phyloP scores from a whole-genome alignment of 768 basidiomycete genomes.

The Boletus speciosus region DNA sequence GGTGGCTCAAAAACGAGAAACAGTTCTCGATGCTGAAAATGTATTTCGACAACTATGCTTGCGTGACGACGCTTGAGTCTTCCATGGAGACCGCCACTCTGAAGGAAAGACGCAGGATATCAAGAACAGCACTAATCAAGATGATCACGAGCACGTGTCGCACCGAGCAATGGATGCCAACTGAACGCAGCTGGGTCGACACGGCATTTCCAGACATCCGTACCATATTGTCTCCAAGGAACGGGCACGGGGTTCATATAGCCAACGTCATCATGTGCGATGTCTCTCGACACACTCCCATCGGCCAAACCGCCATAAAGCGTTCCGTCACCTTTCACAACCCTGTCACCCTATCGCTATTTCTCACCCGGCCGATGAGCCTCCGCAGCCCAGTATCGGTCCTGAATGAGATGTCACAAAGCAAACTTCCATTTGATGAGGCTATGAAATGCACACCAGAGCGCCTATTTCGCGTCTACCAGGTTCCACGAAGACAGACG shows the following conservation, averaged over 20 bases:
- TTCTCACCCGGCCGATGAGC: conserved; percentile 1
- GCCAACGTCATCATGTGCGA: conserved; percentile 27
- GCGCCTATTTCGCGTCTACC: conserved; percentile 19
- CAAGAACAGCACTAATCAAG: conserved; percentile 15
- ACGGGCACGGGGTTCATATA: background rate
- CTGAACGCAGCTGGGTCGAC: conserved; percentile 21
- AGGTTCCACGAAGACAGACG: conserved; percentile 10
- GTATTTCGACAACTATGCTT: conserved; percentile 34
- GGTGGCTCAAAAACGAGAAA: conserved; percentile 30
- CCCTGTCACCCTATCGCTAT: conserved; percentile 10
- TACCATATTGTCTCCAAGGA: conserved; percentile 14
- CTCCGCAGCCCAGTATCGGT: conserved; percentile 16
- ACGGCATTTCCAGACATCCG: conserved; percentile 20
- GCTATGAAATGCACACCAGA: conserved; percentile 12
- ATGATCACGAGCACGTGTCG: conserved; percentile 21
- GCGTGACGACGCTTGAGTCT: conserved; percentile 34
- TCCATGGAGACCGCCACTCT: conserved; percentile 6
- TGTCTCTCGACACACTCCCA: conserved; percentile 3
- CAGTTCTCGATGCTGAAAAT: conserved; percentile 30
- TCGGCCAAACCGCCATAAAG: background rate
- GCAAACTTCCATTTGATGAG: conserved; percentile 19
- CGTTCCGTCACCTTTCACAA: conserved; percentile 17
- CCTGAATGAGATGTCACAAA: background rate
- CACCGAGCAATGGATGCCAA: conserved; percentile 24
- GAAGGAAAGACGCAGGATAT: conserved; percentile 18